Conservation (phyloP, 2,329 filamentous ascomycete species). For the Cladosporium sp. region DNA sequence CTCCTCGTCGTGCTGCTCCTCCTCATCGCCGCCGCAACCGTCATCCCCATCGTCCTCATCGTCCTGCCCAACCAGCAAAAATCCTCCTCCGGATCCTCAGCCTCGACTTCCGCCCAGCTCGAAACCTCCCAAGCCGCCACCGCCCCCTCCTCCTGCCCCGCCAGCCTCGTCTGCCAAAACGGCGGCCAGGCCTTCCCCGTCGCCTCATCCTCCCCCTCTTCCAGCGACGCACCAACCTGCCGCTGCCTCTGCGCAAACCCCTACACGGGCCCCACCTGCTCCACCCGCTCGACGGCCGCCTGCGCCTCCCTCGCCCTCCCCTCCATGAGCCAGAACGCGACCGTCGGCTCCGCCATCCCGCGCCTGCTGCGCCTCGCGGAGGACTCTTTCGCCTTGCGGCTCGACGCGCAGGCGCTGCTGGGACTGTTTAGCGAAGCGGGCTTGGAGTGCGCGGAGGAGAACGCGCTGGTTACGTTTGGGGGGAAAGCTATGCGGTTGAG, state of each 20-base stretch:
- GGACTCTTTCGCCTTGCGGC: slow-evolving; percentile 66
- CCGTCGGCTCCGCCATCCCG: slow-evolving; percentile 72
- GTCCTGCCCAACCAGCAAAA: slow-evolving; percentile 48
- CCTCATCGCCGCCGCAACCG: slow-evolving; percentile 71
- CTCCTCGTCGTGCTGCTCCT: slow-evolving; percentile 60
- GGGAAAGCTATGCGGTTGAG: slow-evolving; percentile 36
- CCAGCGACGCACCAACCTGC: slow-evolving; percentile 46
- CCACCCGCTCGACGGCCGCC: slow-evolving; percentile 42
- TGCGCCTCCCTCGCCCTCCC: slow-evolving; percentile 49
- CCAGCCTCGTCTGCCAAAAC: slow-evolving; percentile 63
- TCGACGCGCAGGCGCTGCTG: slow-evolving; percentile 64
- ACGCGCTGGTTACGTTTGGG: slow-evolving; percentile 80
- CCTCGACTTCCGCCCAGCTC: slow-evolving; percentile 16
- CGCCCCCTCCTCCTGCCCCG: slow-evolving; percentile 50
- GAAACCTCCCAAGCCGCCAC: slow-evolving; percentile 22
- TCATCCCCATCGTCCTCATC: slow-evolving; percentile 66
- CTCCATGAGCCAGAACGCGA: slow-evolving; percentile 57
- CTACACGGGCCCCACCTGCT: slow-evolving; percentile 64
- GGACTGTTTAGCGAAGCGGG: slow-evolving; percentile 68
- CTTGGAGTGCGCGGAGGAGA: slow-evolving; percentile 76
- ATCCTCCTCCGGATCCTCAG: slow-evolving; percentile 11
- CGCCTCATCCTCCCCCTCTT: slow-evolving; percentile 41
- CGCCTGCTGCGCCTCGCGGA: slow-evolving; percentile 61
- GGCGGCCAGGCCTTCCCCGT: slow-evolving; percentile 67
- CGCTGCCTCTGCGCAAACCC: slow-evolving; percentile 85